phyloP scores from a whole-genome alignment of 2,329 filamentous ascomycete species.

The Neoarthrinium moseri region DNA sequence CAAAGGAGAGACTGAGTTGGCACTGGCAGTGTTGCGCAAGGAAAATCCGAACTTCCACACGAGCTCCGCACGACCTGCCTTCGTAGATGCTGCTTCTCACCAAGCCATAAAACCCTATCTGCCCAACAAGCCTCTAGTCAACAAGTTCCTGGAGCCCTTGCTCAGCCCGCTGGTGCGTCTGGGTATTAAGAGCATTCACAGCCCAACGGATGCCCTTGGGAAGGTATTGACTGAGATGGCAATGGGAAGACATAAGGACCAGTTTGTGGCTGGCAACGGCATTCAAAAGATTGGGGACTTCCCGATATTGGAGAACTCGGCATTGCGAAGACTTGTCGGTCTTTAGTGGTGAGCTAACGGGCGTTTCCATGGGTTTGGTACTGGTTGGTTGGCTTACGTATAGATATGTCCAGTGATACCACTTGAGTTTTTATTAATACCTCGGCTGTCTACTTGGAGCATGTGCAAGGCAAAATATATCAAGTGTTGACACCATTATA shows the following conservation, averaged over 20 bases:
- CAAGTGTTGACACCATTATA: too few relatives aligned
- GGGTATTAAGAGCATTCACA: conserved; percentile 22
- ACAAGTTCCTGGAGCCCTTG: not conserved
- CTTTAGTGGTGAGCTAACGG: conserved; percentile 14
- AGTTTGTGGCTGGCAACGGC: conserved; percentile 17
- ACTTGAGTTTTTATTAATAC: too few relatives aligned
- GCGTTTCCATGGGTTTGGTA: not conserved
- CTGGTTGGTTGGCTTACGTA: not conserved
- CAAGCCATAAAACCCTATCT: conserved; percentile 40
- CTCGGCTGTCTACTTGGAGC: too few relatives aligned
- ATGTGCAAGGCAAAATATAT: too few relatives aligned
- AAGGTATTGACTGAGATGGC: conserved; percentile 43
- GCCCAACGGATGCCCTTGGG: conserved; percentile 44
- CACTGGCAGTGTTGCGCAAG: conserved; percentile 52
- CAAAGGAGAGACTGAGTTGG: conserved; percentile 66
- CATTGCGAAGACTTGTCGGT: conserved; percentile 21
- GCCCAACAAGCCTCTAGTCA: conserved; percentile 25
- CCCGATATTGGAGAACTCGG: conserved; percentile 27
- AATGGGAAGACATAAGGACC: conserved; percentile 35
- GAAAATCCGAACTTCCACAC: conserved; percentile 47
- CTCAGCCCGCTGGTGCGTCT: not conserved
- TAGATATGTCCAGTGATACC: not conserved
- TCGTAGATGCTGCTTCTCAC: conserved; percentile 51
- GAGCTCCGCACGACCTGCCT: conserved; percentile 57
- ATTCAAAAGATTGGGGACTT: conserved; percentile 26